Evolutionary conservation across 345 rosid genomes (phyloP).

Genomic region (Melaleuca alternifolia): DNA sequence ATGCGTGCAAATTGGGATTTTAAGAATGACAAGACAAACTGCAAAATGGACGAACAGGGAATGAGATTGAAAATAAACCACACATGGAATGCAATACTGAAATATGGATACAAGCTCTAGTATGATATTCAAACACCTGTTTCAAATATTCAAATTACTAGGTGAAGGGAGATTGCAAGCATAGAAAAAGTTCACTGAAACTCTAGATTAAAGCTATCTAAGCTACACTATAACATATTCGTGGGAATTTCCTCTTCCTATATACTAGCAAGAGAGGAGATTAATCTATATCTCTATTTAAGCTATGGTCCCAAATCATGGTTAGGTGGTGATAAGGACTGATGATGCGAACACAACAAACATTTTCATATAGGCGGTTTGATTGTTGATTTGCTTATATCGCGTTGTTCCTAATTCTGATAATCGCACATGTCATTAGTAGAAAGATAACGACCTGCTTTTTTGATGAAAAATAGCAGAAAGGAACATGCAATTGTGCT

Average conservation of each 20-base stretch:
- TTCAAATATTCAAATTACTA: no score
- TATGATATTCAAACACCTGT: no score
- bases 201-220: background rate
- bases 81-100: no score
- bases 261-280: background rate
- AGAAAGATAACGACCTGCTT: background rate
- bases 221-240: background rate
- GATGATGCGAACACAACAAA: background rate
- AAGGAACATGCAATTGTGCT: background rate
- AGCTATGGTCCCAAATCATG: background rate
- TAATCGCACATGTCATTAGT: background rate
- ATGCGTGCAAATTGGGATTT: no score
- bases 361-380: background rate
- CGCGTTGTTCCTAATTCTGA: background rate
- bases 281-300: background rate
- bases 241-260: background rate
- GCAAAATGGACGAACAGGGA: no score
- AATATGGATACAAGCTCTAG: no score
- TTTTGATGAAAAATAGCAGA: background rate
- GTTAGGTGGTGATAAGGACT: background rate
- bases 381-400: background rate
- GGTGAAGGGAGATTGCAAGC: no score
- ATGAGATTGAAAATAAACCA: no score
- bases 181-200: background rate
- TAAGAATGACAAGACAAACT: no score